phyloP scores from a whole-genome alignment of 2,329 filamentous ascomycete genomes.

The Fusarium falciforme region DNA sequence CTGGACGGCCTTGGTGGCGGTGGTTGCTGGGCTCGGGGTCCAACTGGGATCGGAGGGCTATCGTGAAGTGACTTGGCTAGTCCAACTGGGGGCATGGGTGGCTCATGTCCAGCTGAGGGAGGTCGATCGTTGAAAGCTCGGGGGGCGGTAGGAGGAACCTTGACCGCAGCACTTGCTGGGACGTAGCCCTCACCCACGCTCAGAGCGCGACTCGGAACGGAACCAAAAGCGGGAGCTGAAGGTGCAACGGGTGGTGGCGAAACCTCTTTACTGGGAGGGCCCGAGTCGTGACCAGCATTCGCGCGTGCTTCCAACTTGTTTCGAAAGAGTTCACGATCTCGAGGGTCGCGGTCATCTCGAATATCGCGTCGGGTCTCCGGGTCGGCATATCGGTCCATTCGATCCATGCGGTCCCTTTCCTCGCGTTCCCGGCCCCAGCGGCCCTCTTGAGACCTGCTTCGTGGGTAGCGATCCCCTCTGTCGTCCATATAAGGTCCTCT shows the following conservation, averaged over 20 bases:
- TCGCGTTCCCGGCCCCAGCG: slow-evolving; percentile 68
- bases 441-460: slow-evolving; percentile 75
- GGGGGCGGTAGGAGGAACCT: slow-evolving; percentile 65
- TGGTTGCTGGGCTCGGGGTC: slow-evolving; percentile 64
- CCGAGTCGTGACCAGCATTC: slow-evolving; percentile 60
- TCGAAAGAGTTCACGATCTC: slow-evolving; percentile 60
- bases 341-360: slow-evolving; percentile 60
- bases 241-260: slow-evolving; percentile 69
- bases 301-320: slow-evolving; percentile 62
- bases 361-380: slow-evolving; percentile 55
- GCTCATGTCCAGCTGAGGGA: slow-evolving; percentile 55
- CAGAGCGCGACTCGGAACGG: slow-evolving; percentile 61
- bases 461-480: slow-evolving; percentile 68
- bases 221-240: slow-evolving; percentile 68
- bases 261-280: slow-evolving; percentile 60
- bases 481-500: slow-evolving; percentile 69
- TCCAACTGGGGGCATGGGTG: slow-evolving; percentile 51
- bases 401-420: slow-evolving; percentile 62
- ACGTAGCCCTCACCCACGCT: slow-evolving; percentile 47
- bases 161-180: slow-evolving; percentile 52
- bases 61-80: slow-evolving; percentile 57
- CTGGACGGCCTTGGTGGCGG: slow-evolving; percentile 61
- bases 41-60: slow-evolving; percentile 62
- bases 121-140: slow-evolving; percentile 64
- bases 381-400: slow-evolving; percentile 57